Evolutionary conservation across 2,329 filamentous ascomycete genomes (phyloP).

Genomic region (Berkeleyomyces rouxiae): DNA sequence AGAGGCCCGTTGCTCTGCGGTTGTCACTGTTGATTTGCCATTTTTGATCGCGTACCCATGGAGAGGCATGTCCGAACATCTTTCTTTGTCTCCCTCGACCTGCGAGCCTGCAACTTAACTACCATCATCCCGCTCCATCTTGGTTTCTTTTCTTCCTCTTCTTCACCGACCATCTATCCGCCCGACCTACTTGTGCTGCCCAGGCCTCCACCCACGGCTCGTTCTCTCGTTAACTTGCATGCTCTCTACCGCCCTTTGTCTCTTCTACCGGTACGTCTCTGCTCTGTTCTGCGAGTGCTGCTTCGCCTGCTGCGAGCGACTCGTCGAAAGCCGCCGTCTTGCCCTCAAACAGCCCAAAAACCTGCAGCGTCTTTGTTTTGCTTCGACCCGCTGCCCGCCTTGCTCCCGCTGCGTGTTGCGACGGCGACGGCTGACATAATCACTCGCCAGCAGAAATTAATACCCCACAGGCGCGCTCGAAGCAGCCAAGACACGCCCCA

Average conservation of each 20-base stretch:
- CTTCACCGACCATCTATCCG: slow-evolving; percentile 1
- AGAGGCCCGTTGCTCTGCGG: slow-evolving; percentile 35
- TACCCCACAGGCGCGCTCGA: slow-evolving; percentile 11
- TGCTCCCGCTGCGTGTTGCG: neutral
- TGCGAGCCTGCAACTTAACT: slow-evolving; percentile 11
- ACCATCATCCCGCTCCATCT: slow-evolving; percentile 10
- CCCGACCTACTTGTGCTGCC: neutral
- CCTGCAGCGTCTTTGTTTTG: neutral
- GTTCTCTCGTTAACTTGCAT: slow-evolving; percentile 4
- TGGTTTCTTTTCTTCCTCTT: slow-evolving; percentile 9
- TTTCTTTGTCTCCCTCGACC: slow-evolving; percentile 13
- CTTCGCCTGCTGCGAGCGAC: neutral
- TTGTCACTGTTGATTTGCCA: slow-evolving; percentile 35
- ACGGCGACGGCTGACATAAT: neutral
- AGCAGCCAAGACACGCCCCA: slow-evolving; percentile 7
- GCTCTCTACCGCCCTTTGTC: neutral
- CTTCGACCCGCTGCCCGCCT: neutral
- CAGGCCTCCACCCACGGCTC: neutral
- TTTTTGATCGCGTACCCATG: slow-evolving; percentile 13
- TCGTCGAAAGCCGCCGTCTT: too few relatives aligned
- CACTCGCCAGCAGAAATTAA: neutral
- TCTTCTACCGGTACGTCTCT: neutral
- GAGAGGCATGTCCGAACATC: slow-evolving; percentile 13
- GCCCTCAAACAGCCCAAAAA: neutral
- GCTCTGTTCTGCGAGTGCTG: neutral